A percentile compares a stretch with the other conserved stretches of the same genome.
These are phyloP conservation scores for Zelonia costaricensis DNA, from an alignment of 208 protist genomes.

Conservation along the genomic window DNA sequence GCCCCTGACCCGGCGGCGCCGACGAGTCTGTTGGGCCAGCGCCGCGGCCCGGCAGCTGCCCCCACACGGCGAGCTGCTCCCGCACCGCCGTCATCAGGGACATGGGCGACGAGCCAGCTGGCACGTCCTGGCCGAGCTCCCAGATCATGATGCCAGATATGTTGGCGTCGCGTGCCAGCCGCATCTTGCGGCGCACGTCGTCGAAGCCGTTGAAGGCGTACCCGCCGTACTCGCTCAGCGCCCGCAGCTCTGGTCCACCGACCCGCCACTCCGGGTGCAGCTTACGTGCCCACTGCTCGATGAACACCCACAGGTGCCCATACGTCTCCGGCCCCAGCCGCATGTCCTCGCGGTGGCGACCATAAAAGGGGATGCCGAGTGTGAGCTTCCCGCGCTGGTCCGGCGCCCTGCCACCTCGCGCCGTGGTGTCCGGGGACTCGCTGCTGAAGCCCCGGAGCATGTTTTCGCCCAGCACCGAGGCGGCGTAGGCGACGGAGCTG, in stretches of 20 bases:
- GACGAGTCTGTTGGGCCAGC: too few species aligned
- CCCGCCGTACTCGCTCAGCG: slow-evolving; percentile 34
- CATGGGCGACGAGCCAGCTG: slow-evolving; percentile 37
- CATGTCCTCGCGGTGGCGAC: slow-evolving; percentile 28
- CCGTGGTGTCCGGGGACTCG: too few species aligned
- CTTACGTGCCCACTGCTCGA: slow-evolving; percentile 35
- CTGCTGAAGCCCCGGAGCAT: slow-evolving; percentile 17
- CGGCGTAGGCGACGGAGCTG: slow-evolving; percentile 41
- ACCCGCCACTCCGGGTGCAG: slow-evolving; percentile 29
- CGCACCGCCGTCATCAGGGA: slow-evolving; percentile 53
- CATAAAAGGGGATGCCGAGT: slow-evolving; percentile 72
- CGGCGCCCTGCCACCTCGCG: background rate
- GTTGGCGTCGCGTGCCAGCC: slow-evolving; percentile 33
- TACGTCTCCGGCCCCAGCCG: slow-evolving; percentile 47
- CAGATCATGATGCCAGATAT: slow-evolving; percentile 76
- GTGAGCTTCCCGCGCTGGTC: slow-evolving; percentile 43
- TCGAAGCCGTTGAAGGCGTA: slow-evolving; percentile 45
- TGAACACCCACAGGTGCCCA: slow-evolving; percentile 36
- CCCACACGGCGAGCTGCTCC: slow-evolving; percentile 50
- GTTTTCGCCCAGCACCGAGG: slow-evolving; percentile 16
- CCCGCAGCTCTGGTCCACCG: slow-evolving; percentile 26
- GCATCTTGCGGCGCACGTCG: slow-evolving; percentile 55
- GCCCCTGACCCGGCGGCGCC: too few species aligned
- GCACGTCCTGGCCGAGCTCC: slow-evolving; percentile 76
- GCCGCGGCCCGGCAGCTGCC: background rate